Evolutionary conservation across 1,139 yeast species (phyloP).

Genomic region (Geotrichum australiense): DNA sequence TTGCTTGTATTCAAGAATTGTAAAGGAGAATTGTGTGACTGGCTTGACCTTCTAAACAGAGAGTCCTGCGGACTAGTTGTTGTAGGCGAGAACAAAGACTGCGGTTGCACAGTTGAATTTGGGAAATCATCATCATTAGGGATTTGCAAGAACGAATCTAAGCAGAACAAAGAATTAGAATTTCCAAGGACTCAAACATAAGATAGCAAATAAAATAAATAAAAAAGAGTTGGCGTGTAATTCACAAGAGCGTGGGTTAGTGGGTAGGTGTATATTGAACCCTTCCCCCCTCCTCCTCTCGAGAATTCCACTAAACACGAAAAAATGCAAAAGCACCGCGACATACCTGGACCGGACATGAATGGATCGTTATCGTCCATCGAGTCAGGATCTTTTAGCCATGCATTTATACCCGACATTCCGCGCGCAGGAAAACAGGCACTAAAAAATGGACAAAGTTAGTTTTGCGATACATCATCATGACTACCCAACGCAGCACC

Average conservation of each 20-base stretch:
- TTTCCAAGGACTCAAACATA: too few species aligned
- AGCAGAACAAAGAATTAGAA: background rate
- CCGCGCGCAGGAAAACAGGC: too few species aligned
- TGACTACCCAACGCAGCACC: too few species aligned
- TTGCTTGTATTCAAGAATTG: constrained; percentile 1
- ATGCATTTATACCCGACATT: constrained; percentile 14
- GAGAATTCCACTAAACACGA: too few species aligned
- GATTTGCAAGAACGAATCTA: constrained; percentile 1
- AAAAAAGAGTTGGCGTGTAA: background rate
- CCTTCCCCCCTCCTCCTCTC: too few species aligned
- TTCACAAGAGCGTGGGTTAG: background rate
- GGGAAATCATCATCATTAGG: constrained; percentile 8
- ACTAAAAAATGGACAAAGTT: too few species aligned
- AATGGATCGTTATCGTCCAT: constrained; percentile 7
- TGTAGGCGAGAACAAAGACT: constrained; percentile 15
- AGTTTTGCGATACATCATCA: too few species aligned
- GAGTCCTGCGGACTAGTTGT: constrained; percentile 4
- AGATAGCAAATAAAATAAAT: background rate
- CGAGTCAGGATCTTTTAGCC: constrained; percentile 14
- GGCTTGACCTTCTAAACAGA: constrained; percentile 6
- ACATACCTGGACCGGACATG: constrained; percentile 12
- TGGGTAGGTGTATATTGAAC: too few species aligned
- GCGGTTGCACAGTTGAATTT: constrained; percentile 8
- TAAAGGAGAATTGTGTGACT: constrained; percentile 10
- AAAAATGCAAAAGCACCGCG: background rate